Base-by-base conservation (phyloP, 2,329 filamentous ascomycete species). In the Aspergillus sp. region DNA sequence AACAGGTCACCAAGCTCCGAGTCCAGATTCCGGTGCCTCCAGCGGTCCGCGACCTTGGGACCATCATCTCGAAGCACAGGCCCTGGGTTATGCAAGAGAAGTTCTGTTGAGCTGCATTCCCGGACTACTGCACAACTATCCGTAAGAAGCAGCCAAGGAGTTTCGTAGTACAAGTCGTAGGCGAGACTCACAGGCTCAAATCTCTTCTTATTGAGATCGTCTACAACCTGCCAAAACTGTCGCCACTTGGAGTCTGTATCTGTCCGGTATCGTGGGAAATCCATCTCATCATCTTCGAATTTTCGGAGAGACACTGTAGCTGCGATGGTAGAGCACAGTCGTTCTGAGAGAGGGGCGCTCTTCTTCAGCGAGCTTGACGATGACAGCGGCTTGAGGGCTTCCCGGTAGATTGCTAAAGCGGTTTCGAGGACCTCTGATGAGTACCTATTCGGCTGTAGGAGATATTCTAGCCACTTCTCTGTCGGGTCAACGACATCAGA, bases 211-310 rank as follows among this genome's bases (percentile, higher is more conserved):
- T 98, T 92, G 41, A 99, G 79, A 70, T 96, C 93, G 12, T 90
- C 82, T 17, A 96, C 82, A 17, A 98, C 82, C 33, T 92, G 87
- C 77, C 92, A 96, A 74, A 96, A 96, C 51, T 90, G 86, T 62
- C 90, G 86, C 95, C 95, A 99, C 72, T 96, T 92, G 11, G 84
- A 82, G 69, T 95, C 89, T 53, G 89, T 87, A 33, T 90, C 87
- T 35, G 81, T 79, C 56, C 89, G 84, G 70, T 93, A 95, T 57
- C 87, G 83, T 23, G 89, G 86, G 65, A 90, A 91, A 67, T 96
- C 89, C 74, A 90, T 85, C 27, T 83, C 83, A 14, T 86, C 86
- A 14, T 85, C 82, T 9, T 85, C 77, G 31, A 79, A 80, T 54
- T 85, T 86, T 45, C 84, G 82, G 37, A 93, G 77, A 1, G 84